Conservation (phyloP, 805 yeast genomes). For the Wickerhamomyces subpelliculosus region DNA sequence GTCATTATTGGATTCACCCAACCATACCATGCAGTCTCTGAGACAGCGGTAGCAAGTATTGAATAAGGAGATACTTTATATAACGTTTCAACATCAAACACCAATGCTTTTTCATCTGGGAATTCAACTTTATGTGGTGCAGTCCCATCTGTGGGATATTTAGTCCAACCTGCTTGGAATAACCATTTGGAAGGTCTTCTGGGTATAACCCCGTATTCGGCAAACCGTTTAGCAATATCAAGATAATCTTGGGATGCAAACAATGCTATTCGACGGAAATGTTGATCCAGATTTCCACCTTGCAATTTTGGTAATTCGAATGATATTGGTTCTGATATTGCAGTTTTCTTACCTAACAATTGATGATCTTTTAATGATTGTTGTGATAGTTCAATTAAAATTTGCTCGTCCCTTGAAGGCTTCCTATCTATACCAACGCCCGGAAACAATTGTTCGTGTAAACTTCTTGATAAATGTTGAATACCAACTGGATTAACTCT, state of each 20-base stretch:
- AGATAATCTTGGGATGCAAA: slow-evolving; percentile 55
- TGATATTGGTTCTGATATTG: slow-evolving; percentile 49
- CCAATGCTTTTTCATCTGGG: slow-evolving; percentile 68
- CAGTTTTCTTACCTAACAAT: slow-evolving; percentile 71
- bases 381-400: slow-evolving; percentile 47
- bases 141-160: slow-evolving; percentile 50
- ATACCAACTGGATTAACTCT: slow-evolving; percentile 74
- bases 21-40: slow-evolving; percentile 78
- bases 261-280: slow-evolving; percentile 67
- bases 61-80: slow-evolving; percentile 73
- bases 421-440: slow-evolving; percentile 17
- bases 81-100: slow-evolving; percentile 85
- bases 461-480: slow-evolving; percentile 56
- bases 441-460: slow-evolving; percentile 56
- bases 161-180: slow-evolving; percentile 70
- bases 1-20: slow-evolving; percentile 90
- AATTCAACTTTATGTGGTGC: slow-evolving; percentile 50
- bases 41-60: slow-evolving; percentile 72
- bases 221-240: slow-evolving; percentile 40
- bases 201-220: slow-evolving; percentile 30
- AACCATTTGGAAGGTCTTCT: slow-evolving; percentile 46
- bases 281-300: slow-evolving; percentile 75
- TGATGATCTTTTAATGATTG: slow-evolving; percentile 53
- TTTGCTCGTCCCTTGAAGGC: slow-evolving; percentile 20
- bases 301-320: slow-evolving; percentile 63